Evolutionary conservation across 768 basidiomycete species (phyloP).

Genomic region (Clathrus columnatus): DNA sequence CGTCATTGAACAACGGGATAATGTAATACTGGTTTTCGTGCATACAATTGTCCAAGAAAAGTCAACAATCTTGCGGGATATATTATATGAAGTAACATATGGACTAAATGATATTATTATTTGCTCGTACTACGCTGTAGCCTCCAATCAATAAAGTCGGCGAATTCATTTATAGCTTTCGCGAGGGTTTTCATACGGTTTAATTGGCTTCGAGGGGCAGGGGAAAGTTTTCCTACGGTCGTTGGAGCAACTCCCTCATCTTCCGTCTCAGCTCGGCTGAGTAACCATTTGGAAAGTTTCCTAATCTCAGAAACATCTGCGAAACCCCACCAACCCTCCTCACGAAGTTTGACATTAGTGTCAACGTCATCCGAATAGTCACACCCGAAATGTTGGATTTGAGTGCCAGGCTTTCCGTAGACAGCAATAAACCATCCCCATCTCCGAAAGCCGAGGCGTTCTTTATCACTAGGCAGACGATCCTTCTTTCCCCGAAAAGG

Average conservation of each 20-base stretch:
- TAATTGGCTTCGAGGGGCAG: neutral
- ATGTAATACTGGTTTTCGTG: too few species aligned
- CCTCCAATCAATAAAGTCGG: slow-evolving; percentile 9
- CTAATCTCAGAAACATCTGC: slow-evolving; percentile 54
- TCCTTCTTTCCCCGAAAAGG: slow-evolving; percentile 15
- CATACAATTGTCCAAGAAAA: too few species aligned
- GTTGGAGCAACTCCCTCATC: slow-evolving; percentile 12
- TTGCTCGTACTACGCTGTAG: neutral
- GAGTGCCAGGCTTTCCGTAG: slow-evolving; percentile 47
- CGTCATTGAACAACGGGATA: neutral
- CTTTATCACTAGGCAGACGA: slow-evolving; percentile 32
- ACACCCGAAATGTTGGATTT: slow-evolving; percentile 16
- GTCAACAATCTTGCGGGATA: too few species aligned
- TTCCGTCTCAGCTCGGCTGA: slow-evolving; percentile 33
- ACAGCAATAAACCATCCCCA: slow-evolving; percentile 79
- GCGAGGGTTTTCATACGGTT: slow-evolving; percentile 8
- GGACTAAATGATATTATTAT: neutral
- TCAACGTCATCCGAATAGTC: slow-evolving; percentile 21
- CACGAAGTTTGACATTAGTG: slow-evolving; percentile 28
- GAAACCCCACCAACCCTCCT: slow-evolving; percentile 71
- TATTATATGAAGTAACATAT: neutral
- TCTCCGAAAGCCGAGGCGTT: slow-evolving; percentile 42
- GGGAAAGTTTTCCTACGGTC: neutral
- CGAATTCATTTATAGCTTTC: neutral
- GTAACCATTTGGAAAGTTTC: slow-evolving; percentile 59